Evolutionary conservation across 2,329 filamentous ascomycete species (phyloP), one percentile per base, ranked within the genome.

Genomic region (Talaromyces rugulosus): DNA sequence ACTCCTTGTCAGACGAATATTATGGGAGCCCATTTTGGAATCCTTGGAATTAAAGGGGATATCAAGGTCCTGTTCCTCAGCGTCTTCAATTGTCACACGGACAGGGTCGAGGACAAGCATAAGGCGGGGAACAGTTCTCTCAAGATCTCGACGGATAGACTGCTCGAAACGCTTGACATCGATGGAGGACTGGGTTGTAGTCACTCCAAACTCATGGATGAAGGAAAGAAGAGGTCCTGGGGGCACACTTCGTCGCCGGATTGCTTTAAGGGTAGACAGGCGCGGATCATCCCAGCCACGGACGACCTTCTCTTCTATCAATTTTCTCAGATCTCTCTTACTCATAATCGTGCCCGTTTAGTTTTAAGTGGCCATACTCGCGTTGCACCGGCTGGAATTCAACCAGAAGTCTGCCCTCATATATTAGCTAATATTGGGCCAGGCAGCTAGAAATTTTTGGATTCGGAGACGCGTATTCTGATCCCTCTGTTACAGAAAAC

Each of bases 91-190:
- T 36, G 91, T 81, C 8, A 97, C 87, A 40, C 87, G 89, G 53
- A 97, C 81, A 0, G 94, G 94, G 66, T 97, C 92, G n/a, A 96
- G 83, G 1, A 97, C 86, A 40, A 97, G 83, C 89, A 96, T 95
- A 12, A 97, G 83, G 30, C 94, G 88, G 1, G 94, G 94, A 0
- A 96, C 92, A 0, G 91, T 92, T 56, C 85, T 86, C 74, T 98
- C 94, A 12, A 98, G 87, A 73, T 96, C 96, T 65, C 87, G 87
- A 27, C 94, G 88, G 63, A 98, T 86, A 0, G 87, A 88, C 72
- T 95, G 88, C 71, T 98, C 94, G 65, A 98, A 92, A 18, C 89
- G 87, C 61, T 83, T 78, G 53, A 91, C 88, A 74, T 94, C 87
- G 68, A 96, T 96, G 65, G 90, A 86, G 3, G 89, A 90, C 59